A percentile compares a stretch with the other conserved stretches of the same genome.
phyloP scores from a whole-genome alignment of 805 yeast species.

The Debaryomyces tyrocola region DNA sequence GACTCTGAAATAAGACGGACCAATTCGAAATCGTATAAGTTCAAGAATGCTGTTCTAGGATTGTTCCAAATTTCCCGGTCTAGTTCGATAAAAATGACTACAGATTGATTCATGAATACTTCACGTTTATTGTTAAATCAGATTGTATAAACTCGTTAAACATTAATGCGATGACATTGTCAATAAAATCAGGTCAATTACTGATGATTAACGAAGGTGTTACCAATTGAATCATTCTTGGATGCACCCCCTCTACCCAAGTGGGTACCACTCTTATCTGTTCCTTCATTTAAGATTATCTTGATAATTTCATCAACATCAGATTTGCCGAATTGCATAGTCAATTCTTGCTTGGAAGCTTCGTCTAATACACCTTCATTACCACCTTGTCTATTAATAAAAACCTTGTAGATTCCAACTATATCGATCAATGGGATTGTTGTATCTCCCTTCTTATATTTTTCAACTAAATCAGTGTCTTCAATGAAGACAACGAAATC shows the following conservation, averaged over 20 bases:
- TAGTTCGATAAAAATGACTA: background rate
- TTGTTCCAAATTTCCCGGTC: constrained; percentile 2
- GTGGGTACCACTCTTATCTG: constrained; percentile 38
- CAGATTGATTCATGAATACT: background rate
- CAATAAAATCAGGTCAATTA: background rate
- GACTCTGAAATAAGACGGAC: background rate
- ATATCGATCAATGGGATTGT: constrained; percentile 60
- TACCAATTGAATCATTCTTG: constrained; percentile 49
- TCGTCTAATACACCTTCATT: constrained; percentile 68
- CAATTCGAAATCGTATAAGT: constrained; percentile 1
- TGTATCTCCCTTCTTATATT: constrained; percentile 51
- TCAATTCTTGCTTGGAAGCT: constrained; percentile 66
- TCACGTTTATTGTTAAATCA: no score
- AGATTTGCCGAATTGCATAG: constrained; percentile 66
- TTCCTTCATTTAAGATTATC: constrained; percentile 60
- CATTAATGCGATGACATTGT: no score
- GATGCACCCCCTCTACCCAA: constrained; percentile 25
- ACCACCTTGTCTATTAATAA: constrained; percentile 62
- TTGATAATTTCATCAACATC: constrained; percentile 58
- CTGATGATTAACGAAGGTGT: constrained; percentile 15
- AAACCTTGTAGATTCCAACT: constrained; percentile 67
- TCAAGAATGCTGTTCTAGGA: constrained; percentile 5
- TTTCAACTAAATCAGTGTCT: constrained; percentile 46
- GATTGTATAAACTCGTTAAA: no score
- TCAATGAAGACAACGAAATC: constrained; percentile 71